These are phyloP conservation scores for Neocucurbitaria cava DNA, from an alignment of 2,329 filamentous ascomycete species.

Conservation along the genomic window DNA sequence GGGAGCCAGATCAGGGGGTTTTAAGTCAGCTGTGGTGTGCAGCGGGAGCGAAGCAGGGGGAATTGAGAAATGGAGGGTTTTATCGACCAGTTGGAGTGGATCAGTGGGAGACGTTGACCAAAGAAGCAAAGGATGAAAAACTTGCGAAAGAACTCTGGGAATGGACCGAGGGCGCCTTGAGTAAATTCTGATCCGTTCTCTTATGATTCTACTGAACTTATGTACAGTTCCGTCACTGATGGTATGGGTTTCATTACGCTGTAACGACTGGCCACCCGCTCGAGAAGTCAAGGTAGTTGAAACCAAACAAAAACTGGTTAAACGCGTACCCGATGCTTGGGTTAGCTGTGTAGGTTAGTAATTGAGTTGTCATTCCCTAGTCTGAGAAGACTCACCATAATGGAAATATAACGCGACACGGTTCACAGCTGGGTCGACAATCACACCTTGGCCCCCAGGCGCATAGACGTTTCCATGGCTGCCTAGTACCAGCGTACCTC, in stretches of 20 bases:
- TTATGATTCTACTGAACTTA: too few relatives aligned
- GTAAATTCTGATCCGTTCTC: not conserved
- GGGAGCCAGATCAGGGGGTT: conserved; percentile 31
- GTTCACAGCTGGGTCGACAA: conserved; percentile 10
- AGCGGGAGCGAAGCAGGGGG: conserved; percentile 30
- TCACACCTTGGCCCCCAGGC: conserved; percentile 26
- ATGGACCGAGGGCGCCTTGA: conserved; percentile 27
- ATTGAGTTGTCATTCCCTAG: not conserved
- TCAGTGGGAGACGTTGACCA: conserved; percentile 10
- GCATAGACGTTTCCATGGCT: conserved; percentile 54
- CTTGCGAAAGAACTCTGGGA: conserved; percentile 21
- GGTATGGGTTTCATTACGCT: too few relatives aligned
- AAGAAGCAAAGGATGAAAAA: conserved; percentile 11
- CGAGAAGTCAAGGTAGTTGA: conserved; percentile 13
- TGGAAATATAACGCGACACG: conserved; percentile 26
- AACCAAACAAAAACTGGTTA: conserved; percentile 11
- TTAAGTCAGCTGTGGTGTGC: conserved; percentile 50
- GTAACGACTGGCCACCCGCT: conserved; percentile 10
- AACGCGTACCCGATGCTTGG: conserved; percentile 8
- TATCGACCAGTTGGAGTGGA: conserved; percentile 39
- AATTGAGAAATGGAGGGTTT: conserved; percentile 47
- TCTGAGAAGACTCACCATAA: conserved; percentile 11
- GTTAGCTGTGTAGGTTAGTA: not conserved
- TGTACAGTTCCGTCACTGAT: too few relatives aligned
- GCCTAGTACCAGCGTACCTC: conserved; percentile 64